Percentiles rank a stretch among this genome's conserved stretches.
These are phyloP conservation scores for Colletotrichum sp. DNA, from an alignment of 2,329 filamentous ascomycete genomes.

Conservation along the genomic window DNA sequence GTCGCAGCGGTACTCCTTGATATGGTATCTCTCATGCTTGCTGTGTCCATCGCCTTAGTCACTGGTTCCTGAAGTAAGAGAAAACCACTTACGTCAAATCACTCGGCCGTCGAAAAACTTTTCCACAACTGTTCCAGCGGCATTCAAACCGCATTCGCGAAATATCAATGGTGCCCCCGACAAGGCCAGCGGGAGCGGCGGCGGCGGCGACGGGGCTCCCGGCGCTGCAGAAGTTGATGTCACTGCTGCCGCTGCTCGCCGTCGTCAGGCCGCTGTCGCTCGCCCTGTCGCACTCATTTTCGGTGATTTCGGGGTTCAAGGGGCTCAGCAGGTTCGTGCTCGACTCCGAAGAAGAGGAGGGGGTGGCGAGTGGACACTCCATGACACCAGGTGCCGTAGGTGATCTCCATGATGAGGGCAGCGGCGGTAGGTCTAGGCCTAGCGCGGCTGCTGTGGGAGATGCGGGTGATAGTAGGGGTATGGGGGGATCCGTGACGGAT, in stretches of 20 bases:
- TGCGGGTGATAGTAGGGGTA: not conserved
- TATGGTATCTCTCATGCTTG: slow-evolving; percentile 28
- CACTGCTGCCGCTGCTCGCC: not conserved
- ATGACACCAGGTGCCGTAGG: slow-evolving; percentile 24
- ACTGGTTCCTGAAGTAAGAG: not conserved
- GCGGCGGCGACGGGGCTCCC: not conserved
- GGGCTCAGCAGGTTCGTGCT: slow-evolving; percentile 21
- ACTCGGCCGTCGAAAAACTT: slow-evolving; percentile 20
- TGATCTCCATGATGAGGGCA: slow-evolving; percentile 20
- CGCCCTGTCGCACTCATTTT: slow-evolving; percentile 18
- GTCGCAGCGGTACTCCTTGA: slow-evolving; percentile 25
- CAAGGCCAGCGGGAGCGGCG: not conserved
- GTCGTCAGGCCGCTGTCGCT: slow-evolving; percentile 6
- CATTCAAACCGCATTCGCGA: slow-evolving; percentile 16
- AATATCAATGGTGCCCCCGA: slow-evolving; percentile 1
- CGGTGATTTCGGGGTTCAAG: slow-evolving; percentile 4
- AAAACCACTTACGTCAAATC: slow-evolving; percentile 10
- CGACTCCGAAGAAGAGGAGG: slow-evolving; percentile 22
- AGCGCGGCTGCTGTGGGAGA: not conserved
- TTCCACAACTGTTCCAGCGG: slow-evolving; percentile 18
- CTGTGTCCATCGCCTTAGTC: slow-evolving; percentile 1
- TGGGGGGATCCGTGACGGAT: slow-evolving; percentile 18
- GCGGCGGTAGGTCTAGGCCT: not conserved
- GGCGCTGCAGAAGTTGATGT: not conserved
- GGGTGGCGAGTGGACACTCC: slow-evolving; percentile 24